Base-by-base conservation (phyloP, 768 basidiomycete genomes). In the Suillus lakei region DNA sequence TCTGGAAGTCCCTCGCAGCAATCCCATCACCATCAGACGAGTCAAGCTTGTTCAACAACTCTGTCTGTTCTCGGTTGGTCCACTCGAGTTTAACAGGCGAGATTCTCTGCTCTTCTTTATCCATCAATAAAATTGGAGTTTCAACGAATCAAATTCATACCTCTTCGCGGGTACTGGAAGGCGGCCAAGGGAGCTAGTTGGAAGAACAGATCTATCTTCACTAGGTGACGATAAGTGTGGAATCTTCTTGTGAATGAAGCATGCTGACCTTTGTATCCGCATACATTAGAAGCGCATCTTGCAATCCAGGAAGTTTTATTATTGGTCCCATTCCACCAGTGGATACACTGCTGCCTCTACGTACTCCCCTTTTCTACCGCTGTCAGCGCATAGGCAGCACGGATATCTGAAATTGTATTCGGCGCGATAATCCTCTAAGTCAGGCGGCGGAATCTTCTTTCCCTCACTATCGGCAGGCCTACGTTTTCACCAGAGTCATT, bases 401-500 rank as follows among this genome's bases (percentile, higher is more conserved):
- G 21, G 53, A 0, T 54, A 54, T 32, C 5, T 12, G 6, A 54
- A 54, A 6, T 54, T 2, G 3, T 54, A 3, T 54, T 13, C 12
- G 0, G 21, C 1, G 21, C 21, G 21, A 10, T 34, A 6, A 10
- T 34, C n/a, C 30, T 54, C 30, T 6, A 54, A 5, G 5, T 5
- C 0, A 0, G 21, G n/a, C 5, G 32, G 53, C 5, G 1, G 30
- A 21, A 54, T 12, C 21, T 54, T 54, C 18, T 7, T 21, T 13
- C 53, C 53, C 1, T 54, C 53, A 10, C 21, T 0, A 21, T 54
- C 5, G 21, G 2, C 21, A n/a, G 53, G 53, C 53, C 53, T 55
- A 0, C 5, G 4, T 55, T 2, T n/a, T 6, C 0, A 5, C 2
- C n/a, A 12, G 4, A 12, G 10, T 48, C n/a, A 23, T 23, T 9